phyloP scores from a whole-genome alignment of 306 rosid genomes.

The Dalbergia cultrata region DNA sequence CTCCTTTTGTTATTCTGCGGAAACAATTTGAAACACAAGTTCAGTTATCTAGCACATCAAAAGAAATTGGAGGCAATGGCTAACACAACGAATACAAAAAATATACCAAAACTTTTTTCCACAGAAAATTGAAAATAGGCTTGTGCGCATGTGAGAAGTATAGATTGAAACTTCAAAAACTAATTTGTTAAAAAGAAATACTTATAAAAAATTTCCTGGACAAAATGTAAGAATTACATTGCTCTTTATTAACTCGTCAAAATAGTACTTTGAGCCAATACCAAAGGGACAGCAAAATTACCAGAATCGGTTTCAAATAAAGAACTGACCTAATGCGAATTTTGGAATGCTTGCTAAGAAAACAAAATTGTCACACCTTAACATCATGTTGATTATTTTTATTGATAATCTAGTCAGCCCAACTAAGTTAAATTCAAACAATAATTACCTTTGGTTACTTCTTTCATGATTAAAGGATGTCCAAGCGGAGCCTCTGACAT shows the following conservation, averaged over 20 bases:
- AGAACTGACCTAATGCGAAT: background rate
- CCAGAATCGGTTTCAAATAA: background rate
- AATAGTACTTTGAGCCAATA: conserved; percentile 4
- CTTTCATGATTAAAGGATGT: conserved; percentile 64
- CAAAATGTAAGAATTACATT: conserved; percentile 14
- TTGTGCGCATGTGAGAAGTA: background rate
- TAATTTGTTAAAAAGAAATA: background rate
- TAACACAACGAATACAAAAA: conserved; percentile 13
- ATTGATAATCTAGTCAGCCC: conserved; percentile 8
- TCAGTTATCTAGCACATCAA: conserved; percentile 26
- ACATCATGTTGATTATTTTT: background rate
- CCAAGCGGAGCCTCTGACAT: conserved; percentile 51
- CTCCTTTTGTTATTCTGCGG: conserved; percentile 54
- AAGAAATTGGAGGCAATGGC: conserved; percentile 31
- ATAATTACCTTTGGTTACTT: conserved; percentile 55
- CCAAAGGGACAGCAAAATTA: conserved; percentile 6
- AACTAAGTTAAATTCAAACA: conserved; percentile 22
- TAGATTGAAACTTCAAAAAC: background rate
- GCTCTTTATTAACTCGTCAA: conserved; percentile 24
- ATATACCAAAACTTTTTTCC: background rate
- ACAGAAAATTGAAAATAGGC: conserved; percentile 33
- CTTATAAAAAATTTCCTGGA: background rate
- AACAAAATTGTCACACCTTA: background rate
- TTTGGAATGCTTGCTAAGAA: conserved; percentile 1
- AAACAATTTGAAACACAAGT: conserved; percentile 38